Evolutionary conservation across 306 rosid species (phyloP), one percentile per base, ranked within the genome.

Genomic region (Cucurbita ficifolia): DNA sequence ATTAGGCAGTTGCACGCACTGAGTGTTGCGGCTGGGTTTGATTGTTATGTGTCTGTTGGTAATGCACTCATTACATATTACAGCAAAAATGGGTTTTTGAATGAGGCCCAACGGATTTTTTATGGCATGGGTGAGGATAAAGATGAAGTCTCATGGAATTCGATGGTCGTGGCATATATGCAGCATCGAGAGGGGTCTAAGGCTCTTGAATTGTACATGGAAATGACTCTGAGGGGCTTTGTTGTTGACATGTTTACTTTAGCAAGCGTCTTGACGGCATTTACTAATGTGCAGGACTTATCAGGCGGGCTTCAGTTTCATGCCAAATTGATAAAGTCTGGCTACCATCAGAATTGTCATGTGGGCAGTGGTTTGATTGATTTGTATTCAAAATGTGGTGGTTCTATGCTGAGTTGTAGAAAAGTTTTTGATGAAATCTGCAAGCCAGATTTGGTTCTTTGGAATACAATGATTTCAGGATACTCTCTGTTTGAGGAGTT

Each of bases 231-330:
- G 48, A 76, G 70, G 80, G 89, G 85, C 4, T 77, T 85, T 74
- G 42, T 46, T 36, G 83, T 89, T 57, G 97, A 89, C 75, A 83
- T 88, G 95, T 92, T 88, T 79, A 89, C 96, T 19, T 81, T 84
- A 88, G 96, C 96, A 0, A 92, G 92, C 74, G 95, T 89, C 74
- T 89, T 92, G 82, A 62, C 70, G 1, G 70, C 70, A 8, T 62
- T 62, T 62, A 62, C 70, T 8, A 62, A 39, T n/a, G 70, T 85
- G 74, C 80, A 83, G 79, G 94, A 89, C 84, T 83, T 90, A 70
- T 70, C 48, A 21, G 96, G 95, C 60, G 97, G 91, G 53, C 81
- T 75, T 79, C 95, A 92, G 84, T 89, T 76, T 62, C 70, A 62
- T 39, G 70, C 70, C 29, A 62, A 62, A 62, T n/a, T 62, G 48